Base-by-base conservation (phyloP, 352 stramenopile species). In the Globisporangium recalcitrans region DNA sequence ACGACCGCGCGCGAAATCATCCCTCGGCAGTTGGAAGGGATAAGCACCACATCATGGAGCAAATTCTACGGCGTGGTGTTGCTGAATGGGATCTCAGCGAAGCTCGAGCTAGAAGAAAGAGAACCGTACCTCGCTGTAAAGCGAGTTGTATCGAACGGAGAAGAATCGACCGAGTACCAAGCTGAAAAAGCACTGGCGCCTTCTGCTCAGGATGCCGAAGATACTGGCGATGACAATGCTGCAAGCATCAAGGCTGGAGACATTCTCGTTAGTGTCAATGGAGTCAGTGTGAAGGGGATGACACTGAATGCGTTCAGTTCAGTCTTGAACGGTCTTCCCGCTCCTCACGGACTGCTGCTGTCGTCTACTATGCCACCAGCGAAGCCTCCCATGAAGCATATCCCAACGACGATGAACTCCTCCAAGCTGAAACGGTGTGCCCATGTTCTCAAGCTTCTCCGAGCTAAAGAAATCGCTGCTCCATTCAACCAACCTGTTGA, bases 401-500 rank as follows among this genome's bases (percentile, higher is more conserved):
- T 90, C 51, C 59, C 82, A 32, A 89, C 77, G 32, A 90, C 78
- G 0, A 65, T 77, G 32, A 84, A 69, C 21, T 74, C 77, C 11
- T 82, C 72, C 14, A 84, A 83, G 49, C 64, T 91, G 5, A 90
- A 89, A 55, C 65, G 77, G 21, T 93, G 84, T 69, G 78, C 61
- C 21, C 82, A 91, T 47, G 80, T 90, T 0, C 66, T 93, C 2
- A 91, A 93, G 55, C 67, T 93, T 54, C 64, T 93, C 54, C 82
- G 84, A 36, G 72, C 75, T 1, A 95, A 95, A 75, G 84, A 93
- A 52, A 80, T 91, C 51, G 75, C 86, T 3, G 62, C 59, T 1
- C 84, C 86, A 31, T 95, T 95, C 62, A 93, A 93, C 52, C 78
- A 91, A n/a, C 84, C 84, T 9, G 86, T 95, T 4, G 86, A 95